Evolutionary conservation across 129 eudicot species (phyloP).

Genomic region (Erigeron canadensis): DNA sequence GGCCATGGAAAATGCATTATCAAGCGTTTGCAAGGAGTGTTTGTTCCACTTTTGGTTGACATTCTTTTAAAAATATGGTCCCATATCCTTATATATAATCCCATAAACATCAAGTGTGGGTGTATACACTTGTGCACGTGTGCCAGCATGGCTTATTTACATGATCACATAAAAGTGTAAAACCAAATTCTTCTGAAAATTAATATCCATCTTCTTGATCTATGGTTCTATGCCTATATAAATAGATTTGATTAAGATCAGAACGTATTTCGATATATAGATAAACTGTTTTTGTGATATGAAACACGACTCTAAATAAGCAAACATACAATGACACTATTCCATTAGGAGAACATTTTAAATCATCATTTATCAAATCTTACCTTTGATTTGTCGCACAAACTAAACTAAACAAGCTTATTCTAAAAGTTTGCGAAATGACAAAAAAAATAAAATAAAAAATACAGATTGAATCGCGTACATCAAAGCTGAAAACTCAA

Average conservation of each 20-base stretch:
- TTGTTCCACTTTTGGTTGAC: slow-evolving; percentile 35
- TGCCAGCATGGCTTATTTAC: slow-evolving; percentile 30
- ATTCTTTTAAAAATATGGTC: slow-evolving; percentile 28
- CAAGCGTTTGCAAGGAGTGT: slow-evolving; percentile 26
- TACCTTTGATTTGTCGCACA: too few relatives aligned
- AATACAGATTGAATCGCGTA: too few relatives aligned
- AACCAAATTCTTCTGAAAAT: slow-evolving; percentile 14
- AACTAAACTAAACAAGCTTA: too few relatives aligned
- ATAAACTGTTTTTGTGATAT: too few relatives aligned
- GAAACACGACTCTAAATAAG: too few relatives aligned
- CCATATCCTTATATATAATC: slow-evolving; percentile 26
- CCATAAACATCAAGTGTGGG: slow-evolving; percentile 6
- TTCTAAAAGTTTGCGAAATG: too few relatives aligned
- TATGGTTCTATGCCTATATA: background rate
- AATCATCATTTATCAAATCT: too few relatives aligned
- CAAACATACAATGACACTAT: too few relatives aligned
- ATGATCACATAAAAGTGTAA: slow-evolving; percentile 16
- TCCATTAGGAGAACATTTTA: too few relatives aligned
- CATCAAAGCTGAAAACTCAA: too few relatives aligned
- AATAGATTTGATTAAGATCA: background rate
- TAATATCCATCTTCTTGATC: background rate
- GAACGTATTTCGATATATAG: too few relatives aligned
- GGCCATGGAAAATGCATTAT: slow-evolving; percentile 18
- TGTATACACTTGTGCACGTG: slow-evolving; percentile 31
- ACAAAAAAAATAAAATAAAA: too few relatives aligned